Conservation (phyloP, 257 asterid species). For the Penstemon barbatus region DNA sequence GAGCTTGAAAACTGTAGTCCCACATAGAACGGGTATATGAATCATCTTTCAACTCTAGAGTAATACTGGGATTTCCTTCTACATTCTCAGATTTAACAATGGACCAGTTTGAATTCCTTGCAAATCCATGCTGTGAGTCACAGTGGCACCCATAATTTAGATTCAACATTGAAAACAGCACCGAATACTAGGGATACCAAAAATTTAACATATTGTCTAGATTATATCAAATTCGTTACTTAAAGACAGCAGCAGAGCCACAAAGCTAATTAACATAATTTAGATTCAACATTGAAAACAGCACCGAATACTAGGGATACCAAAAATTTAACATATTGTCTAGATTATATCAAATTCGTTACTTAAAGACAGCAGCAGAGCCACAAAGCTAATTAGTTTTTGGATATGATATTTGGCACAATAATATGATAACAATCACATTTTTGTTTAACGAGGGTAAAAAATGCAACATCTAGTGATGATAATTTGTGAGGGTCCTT, state of each 20-base stretch:
- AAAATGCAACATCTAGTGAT: no score
- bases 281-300: conserved; percentile 22
- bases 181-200: background rate
- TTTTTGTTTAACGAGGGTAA: no score
- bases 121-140: conserved; percentile 92
- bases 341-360: background rate
- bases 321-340: conserved; percentile 12
- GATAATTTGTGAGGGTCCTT: background rate
- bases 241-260: conserved; percentile 2
- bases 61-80: conserved; percentile 67
- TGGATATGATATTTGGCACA: no score
- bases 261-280: conserved; percentile 16
- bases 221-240: background rate
- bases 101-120: conserved; percentile 85
- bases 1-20: conserved; percentile 89
- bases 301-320: background rate
- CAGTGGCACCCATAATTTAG: conserved; percentile 28
- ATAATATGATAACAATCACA: no score
- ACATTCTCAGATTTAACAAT: conserved; percentile 65
- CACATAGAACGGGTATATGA: conserved; percentile 94
- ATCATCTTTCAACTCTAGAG: conserved; percentile 88
- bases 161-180: conserved; percentile 23
- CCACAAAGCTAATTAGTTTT: no score
- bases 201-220: conserved; percentile 15
- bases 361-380: conserved; percentile 1